These are phyloP conservation scores for Ceratocystis albifundus DNA, from an alignment of 2,329 filamentous ascomycete genomes.

Conservation along the genomic window DNA sequence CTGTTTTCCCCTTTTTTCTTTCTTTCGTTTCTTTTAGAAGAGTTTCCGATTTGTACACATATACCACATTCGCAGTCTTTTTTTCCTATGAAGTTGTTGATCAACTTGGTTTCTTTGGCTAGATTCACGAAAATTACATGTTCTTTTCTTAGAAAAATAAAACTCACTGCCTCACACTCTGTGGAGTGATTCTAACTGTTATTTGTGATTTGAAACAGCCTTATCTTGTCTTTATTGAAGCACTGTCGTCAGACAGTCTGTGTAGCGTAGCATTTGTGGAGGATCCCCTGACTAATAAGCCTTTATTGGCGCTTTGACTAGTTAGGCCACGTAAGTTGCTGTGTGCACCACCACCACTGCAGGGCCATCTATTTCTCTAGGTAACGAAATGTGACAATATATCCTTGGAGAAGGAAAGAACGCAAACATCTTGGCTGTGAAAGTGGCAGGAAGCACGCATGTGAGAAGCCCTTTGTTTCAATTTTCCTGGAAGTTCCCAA, in stretches of 20 bases:
- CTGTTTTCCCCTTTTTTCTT: not conserved
- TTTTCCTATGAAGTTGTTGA: slow-evolving; percentile 4
- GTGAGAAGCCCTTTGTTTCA: too few relatives aligned
- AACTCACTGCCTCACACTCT: not conserved
- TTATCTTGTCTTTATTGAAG: too few relatives aligned
- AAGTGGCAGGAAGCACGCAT: too few relatives aligned
- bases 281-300: not conserved
- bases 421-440: too few relatives aligned
- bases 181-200: not conserved
- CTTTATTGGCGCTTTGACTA: not conserved
- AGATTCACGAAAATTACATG: not conserved
- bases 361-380: too few relatives aligned
- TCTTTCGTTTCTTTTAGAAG: slow-evolving; percentile 8
- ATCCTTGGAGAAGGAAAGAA: too few relatives aligned
- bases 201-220: not conserved
- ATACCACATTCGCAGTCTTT: slow-evolving; percentile 10
- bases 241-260: not conserved
- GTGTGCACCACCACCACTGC: not conserved
- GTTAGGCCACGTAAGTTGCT: not conserved
- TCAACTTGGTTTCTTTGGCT: slow-evolving; percentile 7
- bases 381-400: too few relatives aligned
- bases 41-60: slow-evolving; percentile 7
- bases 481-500: too few relatives aligned
- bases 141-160: slow-evolving; percentile 4
- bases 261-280: not conserved